A percentile compares a stretch with the other conserved stretches of the same genome.
Evolutionary conservation across 495 filamentous ascomycete species (phyloP).

Genomic region (Lasiosphaeria miniovina): DNA sequence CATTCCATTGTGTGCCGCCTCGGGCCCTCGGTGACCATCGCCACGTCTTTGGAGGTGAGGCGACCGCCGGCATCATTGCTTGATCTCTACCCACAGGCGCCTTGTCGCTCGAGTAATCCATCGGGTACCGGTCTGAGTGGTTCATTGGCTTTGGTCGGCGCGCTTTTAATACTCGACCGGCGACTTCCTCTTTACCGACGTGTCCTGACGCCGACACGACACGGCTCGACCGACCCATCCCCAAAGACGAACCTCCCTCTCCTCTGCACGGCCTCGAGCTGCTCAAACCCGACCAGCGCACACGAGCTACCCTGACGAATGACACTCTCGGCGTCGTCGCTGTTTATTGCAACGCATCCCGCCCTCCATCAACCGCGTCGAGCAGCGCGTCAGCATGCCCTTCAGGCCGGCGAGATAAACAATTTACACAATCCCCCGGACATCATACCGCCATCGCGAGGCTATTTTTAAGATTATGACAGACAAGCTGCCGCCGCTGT

Average conservation of each 20-base stretch:
- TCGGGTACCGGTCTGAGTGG: background rate
- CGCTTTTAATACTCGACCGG: background rate
- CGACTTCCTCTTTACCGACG: conserved; percentile 15
- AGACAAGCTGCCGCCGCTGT: conserved; percentile 69
- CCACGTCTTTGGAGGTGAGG: conserved; percentile 11
- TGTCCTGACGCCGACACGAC: conserved; percentile 9
- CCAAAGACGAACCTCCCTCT: background rate
- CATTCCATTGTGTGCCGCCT: conserved; percentile 27
- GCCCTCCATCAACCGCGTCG: conserved; percentile 34
- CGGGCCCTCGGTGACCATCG: conserved; percentile 21
- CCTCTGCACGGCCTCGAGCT: conserved; percentile 1
- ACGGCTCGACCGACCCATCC: conserved; percentile 10
- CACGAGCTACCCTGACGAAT: conserved; percentile 23
- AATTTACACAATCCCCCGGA: conserved; percentile 35
- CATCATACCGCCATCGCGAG: conserved; percentile 52
- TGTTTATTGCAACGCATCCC: conserved; percentile 19
- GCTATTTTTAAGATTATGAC: conserved; percentile 85
- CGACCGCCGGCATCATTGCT: conserved; percentile 6
- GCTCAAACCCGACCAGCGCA: conserved; percentile 13
- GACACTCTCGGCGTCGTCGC: conserved; percentile 20
- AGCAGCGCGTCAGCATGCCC: conserved; percentile 55
- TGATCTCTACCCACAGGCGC: conserved; percentile 4
- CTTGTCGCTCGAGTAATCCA: background rate
- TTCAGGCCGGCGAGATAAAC: conserved; percentile 51
- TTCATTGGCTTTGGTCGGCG: conserved; percentile 2